Conservation (phyloP, 345 rosid species). For the Geranium brycei region DNA sequence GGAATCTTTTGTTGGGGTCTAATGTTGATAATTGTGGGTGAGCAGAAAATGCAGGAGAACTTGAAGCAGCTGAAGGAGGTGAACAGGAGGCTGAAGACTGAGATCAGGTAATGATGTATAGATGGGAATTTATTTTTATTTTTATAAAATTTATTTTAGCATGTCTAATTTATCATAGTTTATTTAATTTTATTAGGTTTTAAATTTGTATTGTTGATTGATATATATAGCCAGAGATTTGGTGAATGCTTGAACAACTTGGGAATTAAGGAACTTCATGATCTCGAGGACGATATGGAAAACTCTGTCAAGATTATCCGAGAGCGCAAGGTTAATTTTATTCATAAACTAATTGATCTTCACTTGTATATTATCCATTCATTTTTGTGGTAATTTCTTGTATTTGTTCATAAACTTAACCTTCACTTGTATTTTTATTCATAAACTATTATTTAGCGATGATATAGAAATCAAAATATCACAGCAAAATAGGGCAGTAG, state of each 20-base stretch:
- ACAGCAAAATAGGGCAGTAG: no score
- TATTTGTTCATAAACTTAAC: no score
- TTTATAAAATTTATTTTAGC: no score
- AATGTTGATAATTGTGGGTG: background rate
- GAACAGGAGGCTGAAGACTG: slow-evolving; percentile 41
- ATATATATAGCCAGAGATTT: slow-evolving; percentile 39
- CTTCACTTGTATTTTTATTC: background rate
- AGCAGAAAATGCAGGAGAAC: slow-evolving; percentile 57
- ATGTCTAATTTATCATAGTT: no score
- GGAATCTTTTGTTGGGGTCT: no score
- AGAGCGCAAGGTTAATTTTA: slow-evolving; percentile 39
- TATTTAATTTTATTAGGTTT: background rate
- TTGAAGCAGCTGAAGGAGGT: slow-evolving; percentile 51
- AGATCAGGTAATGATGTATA: slow-evolving; percentile 32
- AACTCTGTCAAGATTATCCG: slow-evolving; percentile 35
- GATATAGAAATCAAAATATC: no score
- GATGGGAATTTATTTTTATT: no score
- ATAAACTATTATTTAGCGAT: no score
- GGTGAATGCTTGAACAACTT: slow-evolving; percentile 53
- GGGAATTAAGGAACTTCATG: slow-evolving; percentile 29
- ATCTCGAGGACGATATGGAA: slow-evolving; percentile 50
- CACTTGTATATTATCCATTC: background rate
- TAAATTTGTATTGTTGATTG: background rate
- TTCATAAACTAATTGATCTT: no score
- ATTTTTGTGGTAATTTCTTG: no score